phyloP scores from a whole-genome alignment of 306 rosid genomes.

The Quercus agrifolia region DNA sequence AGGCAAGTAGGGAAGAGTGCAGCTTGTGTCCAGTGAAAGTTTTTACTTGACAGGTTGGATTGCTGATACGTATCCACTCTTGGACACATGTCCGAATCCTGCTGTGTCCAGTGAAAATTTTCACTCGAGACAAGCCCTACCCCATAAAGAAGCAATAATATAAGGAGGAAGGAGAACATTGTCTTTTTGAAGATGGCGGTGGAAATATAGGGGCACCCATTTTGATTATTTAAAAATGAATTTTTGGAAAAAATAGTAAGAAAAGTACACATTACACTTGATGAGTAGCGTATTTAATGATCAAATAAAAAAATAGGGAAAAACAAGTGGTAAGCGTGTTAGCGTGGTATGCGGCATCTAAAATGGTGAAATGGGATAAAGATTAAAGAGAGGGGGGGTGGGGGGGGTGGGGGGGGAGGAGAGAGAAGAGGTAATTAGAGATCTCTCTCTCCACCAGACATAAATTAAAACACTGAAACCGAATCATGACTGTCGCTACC shows the following conservation, averaged over 20 bases:
- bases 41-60: too few species aligned
- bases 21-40: too few species aligned
- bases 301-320: background rate
- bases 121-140: too few species aligned
- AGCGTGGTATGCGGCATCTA: constrained; percentile 39
- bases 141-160: background rate
- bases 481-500: constrained; percentile 40
- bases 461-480: constrained; percentile 21
- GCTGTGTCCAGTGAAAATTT: too few species aligned
- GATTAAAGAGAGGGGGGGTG: background rate
- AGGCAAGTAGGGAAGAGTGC: too few species aligned
- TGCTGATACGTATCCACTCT: too few species aligned
- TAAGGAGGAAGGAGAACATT: background rate
- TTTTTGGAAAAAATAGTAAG: background rate
- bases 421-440: background rate
- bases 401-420: background rate
- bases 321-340: constrained; percentile 24
- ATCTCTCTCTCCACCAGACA: constrained; percentile 1
- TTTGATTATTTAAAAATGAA: background rate
- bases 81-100: too few species aligned
- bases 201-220: background rate
- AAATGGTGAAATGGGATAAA: constrained; percentile 18
- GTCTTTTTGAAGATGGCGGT: background rate
- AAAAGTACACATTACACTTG: background rate
- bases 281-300: too few species aligned